Evolutionary conservation across 2,329 filamentous ascomycete genomes (phyloP), one percentile per base, ranked within the genome.

Genomic region (Cladosporium colombiae): DNA sequence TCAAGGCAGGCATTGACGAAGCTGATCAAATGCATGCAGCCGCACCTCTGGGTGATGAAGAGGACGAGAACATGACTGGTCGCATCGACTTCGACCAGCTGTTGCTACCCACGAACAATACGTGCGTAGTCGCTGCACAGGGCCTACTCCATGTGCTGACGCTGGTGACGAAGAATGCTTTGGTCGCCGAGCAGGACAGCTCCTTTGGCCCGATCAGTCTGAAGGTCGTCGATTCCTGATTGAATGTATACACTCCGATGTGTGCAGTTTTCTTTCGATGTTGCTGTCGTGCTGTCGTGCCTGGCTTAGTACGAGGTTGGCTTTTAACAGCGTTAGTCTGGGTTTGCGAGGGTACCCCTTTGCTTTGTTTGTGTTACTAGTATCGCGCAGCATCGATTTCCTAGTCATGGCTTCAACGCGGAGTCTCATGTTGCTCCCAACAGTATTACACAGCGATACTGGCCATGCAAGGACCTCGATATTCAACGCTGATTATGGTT

Each of bases 61-160:
- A 73, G 14, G 74, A 74, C 18, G 73, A 68, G 11, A 68, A 69
- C 5, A 35, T 71, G 27, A 53, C 37, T 49, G 74, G 77, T 5
- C 72, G 74, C 78, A 80, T 95, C 50, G 79, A 83, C 0, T 96
- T 97, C 73, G 86, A 89, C 55, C 80, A 87, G 58, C 78, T 97
- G 11, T 86, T 95, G 53, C 82, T 86, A n/a, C 84, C 87, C 0
- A 73, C 74, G 11, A 78, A 81, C 50, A 86, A 85, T 33, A 81
- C 76, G 50, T 83, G 81, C 40, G 80, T 86, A 33, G 87, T 92
- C 14, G 91, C 89, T 10, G 88, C 90, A 2, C 90, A 93, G 75
- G 91, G 88, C 0, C 89, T 92, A 74, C 86, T 90, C 78, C 91
- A 95, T 75, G 83, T 91, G 2, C 83, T 96, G 16, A 83, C 85